phyloP scores from a whole-genome alignment of 2,329 filamentous ascomycete species.

The Myriangium duriaei region DNA sequence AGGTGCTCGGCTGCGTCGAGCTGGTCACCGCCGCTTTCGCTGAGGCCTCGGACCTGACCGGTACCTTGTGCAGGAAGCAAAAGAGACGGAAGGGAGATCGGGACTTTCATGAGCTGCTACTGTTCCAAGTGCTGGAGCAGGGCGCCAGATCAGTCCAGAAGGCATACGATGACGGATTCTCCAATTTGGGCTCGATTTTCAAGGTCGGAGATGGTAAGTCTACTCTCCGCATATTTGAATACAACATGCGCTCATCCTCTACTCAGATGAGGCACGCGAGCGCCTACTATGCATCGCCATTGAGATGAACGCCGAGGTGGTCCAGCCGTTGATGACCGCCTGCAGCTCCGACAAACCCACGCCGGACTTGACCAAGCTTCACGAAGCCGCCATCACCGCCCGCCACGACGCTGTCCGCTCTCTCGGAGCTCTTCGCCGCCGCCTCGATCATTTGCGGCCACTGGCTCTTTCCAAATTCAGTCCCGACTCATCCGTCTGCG shows the following conservation, averaged over 20 bases:
- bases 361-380: constrained; percentile 24
- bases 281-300: constrained; percentile 27
- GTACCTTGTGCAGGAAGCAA: constrained; percentile 19
- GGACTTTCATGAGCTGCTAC: constrained; percentile 25
- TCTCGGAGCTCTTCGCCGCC: constrained; percentile 27
- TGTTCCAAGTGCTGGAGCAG: constrained; percentile 26
- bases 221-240: constrained; percentile 8
- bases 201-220: constrained; percentile 27
- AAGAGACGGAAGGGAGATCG: constrained; percentile 15
- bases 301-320: constrained; percentile 29
- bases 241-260: constrained; percentile 2
- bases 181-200: constrained; percentile 25
- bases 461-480: constrained; percentile 4
- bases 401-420: constrained; percentile 22
- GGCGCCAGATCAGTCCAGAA: constrained; percentile 25
- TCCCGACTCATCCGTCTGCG: constrained; percentile 7
- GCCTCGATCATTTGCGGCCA: constrained; percentile 10
- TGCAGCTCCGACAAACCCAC: constrained; percentile 22
- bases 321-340: constrained; percentile 27
- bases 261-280: constrained; percentile 25
- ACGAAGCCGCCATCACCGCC: constrained; percentile 26
- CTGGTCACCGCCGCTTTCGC: constrained; percentile 32
- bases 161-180: constrained; percentile 22
- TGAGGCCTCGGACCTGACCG: constrained; percentile 27
- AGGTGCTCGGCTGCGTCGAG: constrained; percentile 31